Evolutionary conservation across 345 rosid species (phyloP).

Genomic region (Camelina neglecta): DNA sequence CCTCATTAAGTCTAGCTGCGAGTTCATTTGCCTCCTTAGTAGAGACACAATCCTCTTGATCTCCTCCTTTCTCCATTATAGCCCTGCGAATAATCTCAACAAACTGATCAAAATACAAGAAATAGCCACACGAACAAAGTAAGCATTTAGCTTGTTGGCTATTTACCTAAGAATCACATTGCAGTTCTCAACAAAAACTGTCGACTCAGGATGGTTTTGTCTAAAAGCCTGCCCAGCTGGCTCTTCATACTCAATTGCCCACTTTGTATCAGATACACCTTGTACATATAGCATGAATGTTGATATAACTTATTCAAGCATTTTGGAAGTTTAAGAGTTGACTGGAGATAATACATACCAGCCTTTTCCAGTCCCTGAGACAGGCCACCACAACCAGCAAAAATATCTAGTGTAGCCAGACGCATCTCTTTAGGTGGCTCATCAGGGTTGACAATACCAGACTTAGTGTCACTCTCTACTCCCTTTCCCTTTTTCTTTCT

Average conservation of each 20-base stretch:
- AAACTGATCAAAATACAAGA: conserved; percentile 22
- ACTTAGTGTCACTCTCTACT: conserved; percentile 57
- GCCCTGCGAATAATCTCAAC: conserved; percentile 57
- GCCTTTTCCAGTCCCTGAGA: conserved; percentile 71
- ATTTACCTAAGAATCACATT: conserved; percentile 79
- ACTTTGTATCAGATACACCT: conserved; percentile 74
- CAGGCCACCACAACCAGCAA: conserved; percentile 91
- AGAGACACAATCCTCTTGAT: conserved; percentile 77
- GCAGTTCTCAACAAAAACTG: conserved; percentile 74
- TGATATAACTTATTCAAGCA: background rate
- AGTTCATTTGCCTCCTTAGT: conserved; percentile 70
- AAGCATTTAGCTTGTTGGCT: conserved; percentile 14
- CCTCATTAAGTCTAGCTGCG: conserved; percentile 49
- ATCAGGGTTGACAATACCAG: conserved; percentile 45
- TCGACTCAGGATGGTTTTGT: conserved; percentile 69
- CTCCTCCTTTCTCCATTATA: conserved; percentile 78
- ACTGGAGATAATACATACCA: conserved; percentile 47
- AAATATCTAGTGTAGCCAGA: conserved; percentile 76
- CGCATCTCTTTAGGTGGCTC: conserved; percentile 44
- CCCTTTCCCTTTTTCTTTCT: conserved; percentile 84
- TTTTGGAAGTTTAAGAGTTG: conserved; percentile 5
- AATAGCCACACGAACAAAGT: background rate
- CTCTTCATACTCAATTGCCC: conserved; percentile 96
- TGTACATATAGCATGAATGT: conserved; percentile 39
- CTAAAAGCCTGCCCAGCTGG: conserved; percentile 86